Percentiles rank a stretch among this genome's conserved stretches.
These are phyloP conservation scores for Pholiota adiposa DNA, from an alignment of 1,284 basidiomycete genomes.

Conservation along the genomic window DNA sequence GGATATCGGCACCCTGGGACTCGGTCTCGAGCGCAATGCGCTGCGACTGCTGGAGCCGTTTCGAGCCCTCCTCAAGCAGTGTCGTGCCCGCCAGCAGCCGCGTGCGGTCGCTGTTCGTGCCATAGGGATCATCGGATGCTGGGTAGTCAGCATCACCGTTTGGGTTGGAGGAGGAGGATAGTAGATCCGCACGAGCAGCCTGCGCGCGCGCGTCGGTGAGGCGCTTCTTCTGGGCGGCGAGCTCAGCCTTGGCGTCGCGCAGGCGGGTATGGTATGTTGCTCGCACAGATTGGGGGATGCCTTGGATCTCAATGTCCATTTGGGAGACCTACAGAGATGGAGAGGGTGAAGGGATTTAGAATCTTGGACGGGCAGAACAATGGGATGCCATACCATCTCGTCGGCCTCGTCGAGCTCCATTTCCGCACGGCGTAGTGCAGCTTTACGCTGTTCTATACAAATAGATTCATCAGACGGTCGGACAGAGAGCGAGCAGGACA, in stretches of 20 bases:
- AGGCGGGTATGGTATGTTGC: slow-evolving; percentile 77
- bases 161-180: slow-evolving; percentile 51
- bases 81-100: slow-evolving; percentile 78
- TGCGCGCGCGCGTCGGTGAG: slow-evolving; percentile 67
- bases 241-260: slow-evolving; percentile 70
- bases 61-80: slow-evolving; percentile 77
- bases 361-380: not conserved
- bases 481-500: slow-evolving; percentile 24
- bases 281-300: slow-evolving; percentile 87
- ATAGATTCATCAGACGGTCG: not conserved
- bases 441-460: slow-evolving; percentile 78
- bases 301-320: slow-evolving; percentile 99
- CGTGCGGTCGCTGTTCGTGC: slow-evolving; percentile 67
- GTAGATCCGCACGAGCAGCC: slow-evolving; percentile 62
- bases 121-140: slow-evolving; percentile 85
- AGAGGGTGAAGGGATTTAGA: not conserved
- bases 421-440: slow-evolving; percentile 83
- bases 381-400: slow-evolving; percentile 75
- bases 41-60: slow-evolving; percentile 88
- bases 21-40: slow-evolving; percentile 96
- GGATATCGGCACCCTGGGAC: slow-evolving; percentile 91
- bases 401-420: slow-evolving; percentile 99
- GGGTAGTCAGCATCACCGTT: slow-evolving; percentile 46
- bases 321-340: slow-evolving; percentile 78
- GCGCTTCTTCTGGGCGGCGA: slow-evolving; percentile 80